A percentile compares a stretch with the other conserved stretches of the same genome.
Evolutionary conservation across 495 filamentous ascomycete genomes (phyloP).

Genomic region (Lasiosphaeria ovina): DNA sequence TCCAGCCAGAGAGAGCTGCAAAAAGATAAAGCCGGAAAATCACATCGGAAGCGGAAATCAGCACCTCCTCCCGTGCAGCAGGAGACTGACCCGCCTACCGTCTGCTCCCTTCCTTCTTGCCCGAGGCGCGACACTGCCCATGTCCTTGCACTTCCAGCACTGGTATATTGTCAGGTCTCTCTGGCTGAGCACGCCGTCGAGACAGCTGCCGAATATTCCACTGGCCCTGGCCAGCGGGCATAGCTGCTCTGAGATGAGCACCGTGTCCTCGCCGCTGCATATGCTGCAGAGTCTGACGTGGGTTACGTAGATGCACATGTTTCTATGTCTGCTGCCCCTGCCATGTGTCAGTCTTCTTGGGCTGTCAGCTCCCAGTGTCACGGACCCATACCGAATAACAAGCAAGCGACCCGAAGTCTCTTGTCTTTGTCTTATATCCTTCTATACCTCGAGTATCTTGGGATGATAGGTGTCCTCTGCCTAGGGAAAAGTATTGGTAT

Average conservation of each 20-base stretch:
- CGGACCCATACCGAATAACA: no score
- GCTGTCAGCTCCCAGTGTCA: no score
- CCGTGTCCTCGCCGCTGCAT: conserved; percentile 39
- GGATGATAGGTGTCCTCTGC: no score
- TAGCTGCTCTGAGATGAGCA: conserved; percentile 44
- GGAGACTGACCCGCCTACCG: neutral
- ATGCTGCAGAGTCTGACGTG: conserved; percentile 39
- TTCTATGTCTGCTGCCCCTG: neutral
- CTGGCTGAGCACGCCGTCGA: conserved; percentile 29
- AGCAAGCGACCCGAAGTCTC: neutral
- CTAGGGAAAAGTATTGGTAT: no score
- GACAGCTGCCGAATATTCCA: conserved; percentile 41
- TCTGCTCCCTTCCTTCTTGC: neutral
- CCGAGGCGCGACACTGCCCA: neutral
- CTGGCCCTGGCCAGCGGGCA: conserved; percentile 32
- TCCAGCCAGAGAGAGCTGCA: neutral
- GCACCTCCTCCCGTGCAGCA: neutral
- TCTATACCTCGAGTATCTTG: no score
- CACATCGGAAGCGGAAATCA: neutral
- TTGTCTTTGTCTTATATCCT: neutral
- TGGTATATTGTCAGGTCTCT: conserved; percentile 31
- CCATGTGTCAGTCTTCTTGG: conserved; percentile 1
- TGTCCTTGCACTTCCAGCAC: conserved; percentile 43
- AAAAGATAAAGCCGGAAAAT: neutral
- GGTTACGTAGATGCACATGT: conserved; percentile 44